These are phyloP conservation scores for Xylaria arbuscula DNA, from an alignment of 2,329 filamentous ascomycete species.

Conservation along the genomic window DNA sequence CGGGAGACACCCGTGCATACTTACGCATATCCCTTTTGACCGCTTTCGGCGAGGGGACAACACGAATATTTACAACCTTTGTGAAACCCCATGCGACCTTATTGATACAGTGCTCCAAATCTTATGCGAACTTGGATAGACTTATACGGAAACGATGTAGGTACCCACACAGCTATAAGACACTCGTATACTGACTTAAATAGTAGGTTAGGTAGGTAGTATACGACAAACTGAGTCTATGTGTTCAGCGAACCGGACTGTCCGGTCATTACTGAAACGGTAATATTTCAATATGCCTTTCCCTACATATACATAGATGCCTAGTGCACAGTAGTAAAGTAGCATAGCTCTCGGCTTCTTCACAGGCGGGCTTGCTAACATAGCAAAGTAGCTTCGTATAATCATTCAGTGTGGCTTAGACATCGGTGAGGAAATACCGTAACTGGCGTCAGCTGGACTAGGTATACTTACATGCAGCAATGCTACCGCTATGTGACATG, in stretches of 20 bases:
- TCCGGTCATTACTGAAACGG: neutral
- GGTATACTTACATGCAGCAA: too few relatives aligned
- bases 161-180: too few relatives aligned
- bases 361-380: too few relatives aligned
- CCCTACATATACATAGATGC: too few relatives aligned
- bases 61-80: neutral
- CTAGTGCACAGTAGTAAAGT: too few relatives aligned
- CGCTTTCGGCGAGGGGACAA: neutral
- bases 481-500: too few relatives aligned
- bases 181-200: too few relatives aligned
- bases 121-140: too few relatives aligned
- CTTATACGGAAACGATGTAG: too few relatives aligned
- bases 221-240: neutral
- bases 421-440: neutral
- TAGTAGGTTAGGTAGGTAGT: too few relatives aligned
- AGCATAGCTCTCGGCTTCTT: neutral
- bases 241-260: neutral
- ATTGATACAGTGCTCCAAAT: too few relatives aligned
- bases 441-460: neutral
- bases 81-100: neutral
- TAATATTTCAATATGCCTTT: neutral
- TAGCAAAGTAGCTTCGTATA: neutral
- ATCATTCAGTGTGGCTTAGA: constrained; percentile 13
- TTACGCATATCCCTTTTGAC: constrained; percentile 2
- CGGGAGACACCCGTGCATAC: neutral